Evolutionary conservation across 495 filamentous ascomycete genomes (phyloP), one percentile per base, ranked within the genome.

Genomic region (Penicillium flavigenum): DNA sequence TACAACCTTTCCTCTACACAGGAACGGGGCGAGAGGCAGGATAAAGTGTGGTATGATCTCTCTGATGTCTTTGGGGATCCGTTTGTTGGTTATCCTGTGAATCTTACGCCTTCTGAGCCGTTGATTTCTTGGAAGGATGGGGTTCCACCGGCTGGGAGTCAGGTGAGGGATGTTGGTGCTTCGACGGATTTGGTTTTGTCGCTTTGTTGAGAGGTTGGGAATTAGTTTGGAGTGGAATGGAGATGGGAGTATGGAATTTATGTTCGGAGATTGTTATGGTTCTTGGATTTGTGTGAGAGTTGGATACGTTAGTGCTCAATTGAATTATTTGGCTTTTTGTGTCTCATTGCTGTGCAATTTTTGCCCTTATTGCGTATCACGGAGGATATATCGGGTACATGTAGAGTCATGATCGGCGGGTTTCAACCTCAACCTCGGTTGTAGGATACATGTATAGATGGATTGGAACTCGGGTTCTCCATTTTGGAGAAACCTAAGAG

Each of bases 21-120:
- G n/a, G 34, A 12, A 0, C 34, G 27, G 0, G 38, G 39, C 1
- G 16, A 29, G 38, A 53, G 17, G 2, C 6, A 41, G 14, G 36
- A 41, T 1, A 63, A 67, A 2, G 70, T 86, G 32, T 86, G 81
- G 81, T 85, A 83, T 58, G 81, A 84, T 63, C 65, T 86, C 39
- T 76, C 72, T 19, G 76, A 81, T 66, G 78, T 85, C 6, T 82
- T 81, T 59, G 83, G 83, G 2, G 79, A 84, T 54, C 75, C 80
- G 7, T 85, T 86, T 58, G 57, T 54, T 41, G 82, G 81, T 3
- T 52, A 73, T 3, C 67, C 67, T 39, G 63, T 85, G 26, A 67
- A 54, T 5, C 52, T 82, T 39, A 20, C 58, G 24, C 78, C 77
- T 19, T 55, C 67, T 1, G 68, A 76, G 65, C 75, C 74, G 50